phyloP scores from a whole-genome alignment of 495 filamentous ascomycete genomes.

The Pseudoneurospora amorphoporcata region DNA sequence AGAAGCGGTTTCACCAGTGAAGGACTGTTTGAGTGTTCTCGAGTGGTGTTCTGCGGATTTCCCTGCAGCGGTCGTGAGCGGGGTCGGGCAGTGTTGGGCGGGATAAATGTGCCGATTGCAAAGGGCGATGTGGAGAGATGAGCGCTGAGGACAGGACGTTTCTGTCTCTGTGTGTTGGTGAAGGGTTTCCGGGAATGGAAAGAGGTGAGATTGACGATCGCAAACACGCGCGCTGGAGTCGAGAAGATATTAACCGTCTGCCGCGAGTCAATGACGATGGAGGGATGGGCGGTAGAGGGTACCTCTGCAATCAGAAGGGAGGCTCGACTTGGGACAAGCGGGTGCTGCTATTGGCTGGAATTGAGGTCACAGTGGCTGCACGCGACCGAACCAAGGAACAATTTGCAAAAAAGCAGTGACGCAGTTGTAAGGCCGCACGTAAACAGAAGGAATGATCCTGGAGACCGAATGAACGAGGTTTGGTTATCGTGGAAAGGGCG shows the following conservation, averaged over 20 bases:
- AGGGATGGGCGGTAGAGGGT: not conserved
- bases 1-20: not conserved
- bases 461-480: not conserved
- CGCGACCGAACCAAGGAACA: constrained; percentile 15
- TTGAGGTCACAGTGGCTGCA: constrained; percentile 21
- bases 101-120: not conserved
- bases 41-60: not conserved
- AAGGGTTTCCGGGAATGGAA: not conserved
- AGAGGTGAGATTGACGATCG: not conserved
- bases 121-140: not conserved
- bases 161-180: not conserved
- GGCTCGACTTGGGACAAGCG: not conserved
- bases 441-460: not conserved
- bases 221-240: constrained; percentile 4
- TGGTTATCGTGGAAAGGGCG: not conserved
- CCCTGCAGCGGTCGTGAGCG: not conserved
- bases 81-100: not conserved
- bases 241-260: constrained; percentile 8
- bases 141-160: not conserved
- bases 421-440: not conserved
- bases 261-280: not conserved
- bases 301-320: not conserved
- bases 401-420: not conserved
- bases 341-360: not conserved
- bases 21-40: not conserved